phyloP scores from a whole-genome alignment of 768 basidiomycete genomes.

The Tylopilus balloui region DNA sequence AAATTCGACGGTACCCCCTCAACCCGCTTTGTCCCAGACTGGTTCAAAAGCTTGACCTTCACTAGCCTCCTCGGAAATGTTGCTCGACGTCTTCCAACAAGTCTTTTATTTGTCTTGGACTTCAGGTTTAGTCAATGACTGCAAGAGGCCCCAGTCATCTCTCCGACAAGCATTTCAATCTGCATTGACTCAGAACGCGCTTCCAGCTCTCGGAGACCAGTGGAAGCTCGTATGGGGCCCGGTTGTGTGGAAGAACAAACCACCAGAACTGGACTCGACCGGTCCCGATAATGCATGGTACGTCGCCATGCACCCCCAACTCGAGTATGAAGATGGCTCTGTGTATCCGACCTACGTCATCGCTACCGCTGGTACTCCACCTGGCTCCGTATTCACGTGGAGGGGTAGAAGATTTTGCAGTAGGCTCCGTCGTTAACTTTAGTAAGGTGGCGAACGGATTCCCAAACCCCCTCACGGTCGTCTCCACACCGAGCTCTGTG shows the following conservation, averaged over 20 bases:
- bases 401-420: slow-evolving; percentile 2
- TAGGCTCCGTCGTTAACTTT: slow-evolving; percentile 11
- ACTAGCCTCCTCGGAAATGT: slow-evolving; percentile 6
- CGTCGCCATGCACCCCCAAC: slow-evolving; percentile 6
- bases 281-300: slow-evolving; percentile 18
- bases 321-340: slow-evolving; percentile 12
- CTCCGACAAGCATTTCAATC: slow-evolving; percentile 5
- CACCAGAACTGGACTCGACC: not conserved
- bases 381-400: not conserved
- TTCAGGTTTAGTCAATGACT: not conserved
- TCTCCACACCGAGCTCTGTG: not conserved
- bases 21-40: no score
- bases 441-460: slow-evolving; percentile 5
- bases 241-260: slow-evolving; percentile 11
- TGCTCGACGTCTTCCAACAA: slow-evolving; percentile 16
- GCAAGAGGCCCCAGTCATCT: not conserved
- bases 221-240: slow-evolving; percentile 16
- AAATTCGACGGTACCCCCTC: no score
- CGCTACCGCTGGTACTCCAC: slow-evolving; percentile 11
- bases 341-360: slow-evolving; percentile 8
- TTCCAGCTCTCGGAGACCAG: no score
- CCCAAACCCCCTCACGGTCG: not conserved
- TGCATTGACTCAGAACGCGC: no score
- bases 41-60: no score
- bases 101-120: slow-evolving; percentile 8